Conservation (phyloP, 768 basidiomycete species). For the Collybia sordida region DNA sequence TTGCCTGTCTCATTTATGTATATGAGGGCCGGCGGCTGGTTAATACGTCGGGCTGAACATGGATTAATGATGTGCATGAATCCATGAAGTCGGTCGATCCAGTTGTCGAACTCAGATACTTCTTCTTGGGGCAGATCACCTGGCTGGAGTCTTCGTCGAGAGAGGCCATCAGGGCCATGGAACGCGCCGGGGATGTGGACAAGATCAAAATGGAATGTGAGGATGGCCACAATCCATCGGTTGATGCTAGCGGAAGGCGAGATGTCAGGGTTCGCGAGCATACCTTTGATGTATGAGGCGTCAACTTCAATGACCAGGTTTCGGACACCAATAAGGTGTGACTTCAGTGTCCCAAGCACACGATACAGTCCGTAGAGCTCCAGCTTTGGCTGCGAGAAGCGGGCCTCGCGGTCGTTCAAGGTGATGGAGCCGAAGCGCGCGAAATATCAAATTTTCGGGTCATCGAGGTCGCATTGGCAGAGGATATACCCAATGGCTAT, state of each 20-base stretch:
- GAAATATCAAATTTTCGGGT: slow-evolving; percentile 21
- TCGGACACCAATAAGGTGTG: slow-evolving; percentile 18
- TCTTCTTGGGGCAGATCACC: slow-evolving; percentile 10
- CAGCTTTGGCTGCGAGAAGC: slow-evolving; percentile 37
- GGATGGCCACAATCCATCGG: slow-evolving; percentile 33
- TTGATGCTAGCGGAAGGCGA: slow-evolving; percentile 33
- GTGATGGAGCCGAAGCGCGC: slow-evolving; percentile 37
- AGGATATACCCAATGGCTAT: slow-evolving; percentile 38
- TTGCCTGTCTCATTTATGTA: too few species aligned
- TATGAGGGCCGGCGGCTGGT: too few species aligned
- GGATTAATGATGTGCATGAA: slow-evolving; percentile 17
- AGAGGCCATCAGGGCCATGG: slow-evolving; percentile 32
- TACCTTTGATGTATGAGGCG: slow-evolving; percentile 30
- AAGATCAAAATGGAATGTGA: slow-evolving; percentile 30
- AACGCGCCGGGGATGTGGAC: slow-evolving; percentile 23
- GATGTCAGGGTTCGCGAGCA: slow-evolving; percentile 32
- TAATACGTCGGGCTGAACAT: too few species aligned
- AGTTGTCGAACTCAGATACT: slow-evolving; percentile 15
- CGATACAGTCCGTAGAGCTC: slow-evolving; percentile 36
- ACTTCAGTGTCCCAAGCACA: slow-evolving; percentile 16
- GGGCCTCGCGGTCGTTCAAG: slow-evolving; percentile 29
- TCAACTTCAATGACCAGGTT: slow-evolving; percentile 33
- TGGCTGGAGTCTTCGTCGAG: slow-evolving; percentile 13
- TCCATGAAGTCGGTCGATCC: slow-evolving; percentile 16
- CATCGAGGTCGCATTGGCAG: slow-evolving; percentile 25